Percentiles rank a stretch among this genome's conserved stretches.
These are phyloP conservation scores for Hericium alpestre DNA, from an alignment of 768 basidiomycete genomes.

Conservation along the genomic window DNA sequence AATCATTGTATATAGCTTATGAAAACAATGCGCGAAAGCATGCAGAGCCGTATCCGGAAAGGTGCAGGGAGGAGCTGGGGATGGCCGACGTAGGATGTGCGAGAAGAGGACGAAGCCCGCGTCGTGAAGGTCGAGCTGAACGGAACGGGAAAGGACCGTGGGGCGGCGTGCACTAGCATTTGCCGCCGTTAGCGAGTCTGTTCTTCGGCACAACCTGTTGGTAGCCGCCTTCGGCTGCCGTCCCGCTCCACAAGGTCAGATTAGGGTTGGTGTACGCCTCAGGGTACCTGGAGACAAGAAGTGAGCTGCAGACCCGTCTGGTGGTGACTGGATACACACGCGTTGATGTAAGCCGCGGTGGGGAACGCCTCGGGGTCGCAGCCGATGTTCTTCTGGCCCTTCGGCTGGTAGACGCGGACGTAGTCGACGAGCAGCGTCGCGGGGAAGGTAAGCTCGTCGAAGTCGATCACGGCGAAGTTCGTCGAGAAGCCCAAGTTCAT, in stretches of 20 bases:
- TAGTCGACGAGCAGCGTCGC: conserved; percentile 70
- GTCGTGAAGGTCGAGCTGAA: no score
- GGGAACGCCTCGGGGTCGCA: conserved; percentile 77
- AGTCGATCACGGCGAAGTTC: conserved; percentile 70
- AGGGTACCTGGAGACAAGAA: conserved; percentile 27
- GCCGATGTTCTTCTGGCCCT: conserved; percentile 61
- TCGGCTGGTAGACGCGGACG: conserved; percentile 83
- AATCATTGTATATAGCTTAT: no score
- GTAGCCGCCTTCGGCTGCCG: conserved; percentile 1
- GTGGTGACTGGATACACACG: conserved; percentile 27
- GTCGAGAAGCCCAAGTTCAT: conserved; percentile 76
- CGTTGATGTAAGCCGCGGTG: conserved; percentile 71
- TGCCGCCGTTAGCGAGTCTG: background rate
- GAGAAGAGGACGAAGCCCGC: no score
- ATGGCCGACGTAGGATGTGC: no score
- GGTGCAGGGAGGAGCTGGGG: no score
- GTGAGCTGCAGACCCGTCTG: background rate
- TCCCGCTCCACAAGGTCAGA: conserved; percentile 57
- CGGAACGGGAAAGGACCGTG: no score
- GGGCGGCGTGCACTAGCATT: background rate
- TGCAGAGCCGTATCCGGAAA: no score
- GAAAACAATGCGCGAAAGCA: no score
- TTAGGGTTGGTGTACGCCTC: conserved; percentile 80
- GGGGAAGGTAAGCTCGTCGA: conserved; percentile 63
- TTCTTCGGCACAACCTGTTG: conserved; percentile 11